Base-by-base conservation (phyloP, 352 stramenopile genomes). In the Discostella stelligera region DNA sequence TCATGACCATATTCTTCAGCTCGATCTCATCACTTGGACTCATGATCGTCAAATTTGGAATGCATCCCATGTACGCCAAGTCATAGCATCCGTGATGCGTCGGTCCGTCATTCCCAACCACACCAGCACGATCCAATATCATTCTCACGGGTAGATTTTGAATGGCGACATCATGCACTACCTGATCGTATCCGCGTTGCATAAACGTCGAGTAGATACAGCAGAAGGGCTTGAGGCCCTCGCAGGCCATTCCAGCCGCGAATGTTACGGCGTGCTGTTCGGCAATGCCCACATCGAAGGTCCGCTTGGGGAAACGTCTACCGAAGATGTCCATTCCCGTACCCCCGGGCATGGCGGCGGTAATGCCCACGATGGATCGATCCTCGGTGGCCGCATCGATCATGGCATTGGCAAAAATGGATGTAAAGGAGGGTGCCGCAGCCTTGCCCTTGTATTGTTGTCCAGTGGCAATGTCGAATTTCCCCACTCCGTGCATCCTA, bases 201-300 rank as follows among this genome's bases (percentile, higher is more conserved):
- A 96, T 88, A 72, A 96, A 96, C 27, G 93, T 96, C 11, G 88
- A 95, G 79, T 96, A 96, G 72, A 96, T 95, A 69, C 89, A 94
- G 59, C 83, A 89, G 78, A 96, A 95, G n/a, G 93, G 93, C 67
- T 96, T 95, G 10, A 96, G 64, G 18, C 93, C 93, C 83, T 96
- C 91, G 37, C 90, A 91, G 27, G 92, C 92, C 91, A 96, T 95
- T 63, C 92, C 93, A 0, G 93, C 92, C 20, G 89, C 92, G 72
- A 96, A 95, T n/a, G 91, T 96, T 7, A 96, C 93, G 16, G 93
- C 93, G 77, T 96, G 92, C 74, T 96, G 92, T 79, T 96, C 93
- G 6, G 93, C 93, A 77, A 96, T 96, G 50, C 92, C 93, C 21
- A 96, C 93, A 83, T 96, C 93, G 83, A 93, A 96, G 5, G 91